Conservation (phyloP, 2,329 filamentous ascomycete species). For the Cercospora janseana region DNA sequence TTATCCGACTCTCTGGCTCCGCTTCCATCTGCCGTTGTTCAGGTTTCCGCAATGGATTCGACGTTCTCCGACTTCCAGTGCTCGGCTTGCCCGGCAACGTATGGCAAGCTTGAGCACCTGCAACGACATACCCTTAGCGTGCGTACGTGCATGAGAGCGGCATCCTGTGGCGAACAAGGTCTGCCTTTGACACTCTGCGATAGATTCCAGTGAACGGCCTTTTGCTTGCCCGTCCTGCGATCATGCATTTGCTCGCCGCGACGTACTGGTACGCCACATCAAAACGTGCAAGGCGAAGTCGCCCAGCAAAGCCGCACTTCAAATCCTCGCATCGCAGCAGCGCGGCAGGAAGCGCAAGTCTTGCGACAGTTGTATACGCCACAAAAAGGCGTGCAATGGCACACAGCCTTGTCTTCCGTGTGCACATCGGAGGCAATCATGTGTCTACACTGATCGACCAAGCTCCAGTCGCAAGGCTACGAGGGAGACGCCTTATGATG, state of each 20-base stretch:
- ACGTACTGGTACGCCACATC: conserved; percentile 2
- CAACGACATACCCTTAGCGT: conserved; percentile 4
- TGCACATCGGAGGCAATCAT: conserved; percentile 5
- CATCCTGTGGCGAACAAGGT: background rate
- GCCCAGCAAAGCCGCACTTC: background rate
- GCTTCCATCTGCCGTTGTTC: background rate
- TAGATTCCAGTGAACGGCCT: conserved; percentile 2
- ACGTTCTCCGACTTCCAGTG: background rate
- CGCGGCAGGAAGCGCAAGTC: conserved; percentile 4
- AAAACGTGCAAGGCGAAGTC: conserved; percentile 4
- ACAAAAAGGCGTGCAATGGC: conserved; percentile 13
- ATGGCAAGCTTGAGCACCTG: conserved; percentile 8
- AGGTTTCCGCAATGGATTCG: background rate
- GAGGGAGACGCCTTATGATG: background rate
- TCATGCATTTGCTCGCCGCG: conserved; percentile 1
- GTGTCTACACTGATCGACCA: conserved; percentile 1
- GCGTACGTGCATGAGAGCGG: background rate
- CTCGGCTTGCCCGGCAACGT: conserved; percentile 1
- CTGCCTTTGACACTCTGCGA: background rate
- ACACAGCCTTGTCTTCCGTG: conserved; percentile 9
- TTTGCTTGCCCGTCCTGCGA: conserved; percentile 4
- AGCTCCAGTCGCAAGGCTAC: background rate
- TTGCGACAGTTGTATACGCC: conserved; percentile 7
- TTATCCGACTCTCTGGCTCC: background rate
- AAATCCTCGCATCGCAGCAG: background rate